phyloP scores from a whole-genome alignment of 441 rosid species.

The Melastoma candidum region DNA sequence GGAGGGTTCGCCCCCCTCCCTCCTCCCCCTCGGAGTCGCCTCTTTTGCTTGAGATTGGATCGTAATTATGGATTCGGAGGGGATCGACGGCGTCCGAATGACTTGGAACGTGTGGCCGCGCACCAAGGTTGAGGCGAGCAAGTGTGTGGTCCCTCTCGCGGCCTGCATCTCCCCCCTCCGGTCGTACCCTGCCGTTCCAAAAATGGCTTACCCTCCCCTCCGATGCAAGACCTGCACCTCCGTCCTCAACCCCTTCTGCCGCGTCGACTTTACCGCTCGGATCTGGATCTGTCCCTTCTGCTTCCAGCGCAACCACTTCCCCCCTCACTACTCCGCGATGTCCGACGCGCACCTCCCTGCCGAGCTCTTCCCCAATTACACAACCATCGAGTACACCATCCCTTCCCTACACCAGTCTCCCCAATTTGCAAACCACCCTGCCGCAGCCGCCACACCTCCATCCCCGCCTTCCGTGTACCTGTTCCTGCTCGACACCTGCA shows the following conservation, averaged over 20 bases:
- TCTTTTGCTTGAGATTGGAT: too few relatives aligned
- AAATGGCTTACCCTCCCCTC: slow-evolving; percentile 79
- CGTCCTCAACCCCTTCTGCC: slow-evolving; percentile 55
- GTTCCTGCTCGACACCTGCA: slow-evolving; percentile 81
- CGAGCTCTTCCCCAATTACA: slow-evolving; percentile 79
- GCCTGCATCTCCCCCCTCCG: slow-evolving; percentile 90
- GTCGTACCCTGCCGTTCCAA: slow-evolving; percentile 60
- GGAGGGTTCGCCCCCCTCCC: too few relatives aligned
- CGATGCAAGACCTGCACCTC: slow-evolving; percentile 75
- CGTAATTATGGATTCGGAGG: slow-evolving; percentile 62
- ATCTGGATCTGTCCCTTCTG: slow-evolving; percentile 99
- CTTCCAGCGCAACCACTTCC: slow-evolving; percentile 68
- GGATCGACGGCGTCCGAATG: slow-evolving; percentile 92
- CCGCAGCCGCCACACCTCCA: slow-evolving; percentile 12
- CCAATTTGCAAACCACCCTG: slow-evolving; percentile 12
- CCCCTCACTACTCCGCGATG: slow-evolving; percentile 70
- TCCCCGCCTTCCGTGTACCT: slow-evolving; percentile 56
- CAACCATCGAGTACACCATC: slow-evolving; percentile 63
- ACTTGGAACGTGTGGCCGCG: slow-evolving; percentile 98
- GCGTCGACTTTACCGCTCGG: slow-evolving; percentile 85
- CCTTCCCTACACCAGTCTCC: slow-evolving; percentile 36
- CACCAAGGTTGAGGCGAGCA: slow-evolving; percentile 88
- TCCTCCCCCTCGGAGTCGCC: too few relatives aligned
- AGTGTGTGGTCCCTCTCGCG: slow-evolving; percentile 96
- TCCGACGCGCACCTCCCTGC: slow-evolving; percentile 82